These are phyloP conservation scores for Diaporthe citrichinensis DNA, from an alignment of 2,329 filamentous ascomycete genomes.

Conservation along the genomic window DNA sequence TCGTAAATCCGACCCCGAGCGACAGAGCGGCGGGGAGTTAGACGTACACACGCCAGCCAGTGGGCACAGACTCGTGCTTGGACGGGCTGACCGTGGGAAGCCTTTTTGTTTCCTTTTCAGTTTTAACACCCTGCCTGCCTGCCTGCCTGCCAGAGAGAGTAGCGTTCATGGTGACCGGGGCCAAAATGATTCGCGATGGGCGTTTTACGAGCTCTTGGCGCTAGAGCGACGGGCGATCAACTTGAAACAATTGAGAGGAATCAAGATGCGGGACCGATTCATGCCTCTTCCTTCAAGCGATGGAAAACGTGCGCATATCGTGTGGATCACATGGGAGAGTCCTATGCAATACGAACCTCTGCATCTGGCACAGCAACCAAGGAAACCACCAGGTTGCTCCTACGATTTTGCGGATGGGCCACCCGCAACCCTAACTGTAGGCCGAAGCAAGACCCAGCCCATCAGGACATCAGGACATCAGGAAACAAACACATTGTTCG, in stretches of 20 bases:
- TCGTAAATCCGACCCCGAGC: constrained; percentile 13
- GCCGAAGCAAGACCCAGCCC: not conserved
- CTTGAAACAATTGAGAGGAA: constrained; percentile 30
- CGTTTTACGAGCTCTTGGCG: constrained; percentile 32
- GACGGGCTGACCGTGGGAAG: not conserved
- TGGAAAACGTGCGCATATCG: constrained; percentile 17
- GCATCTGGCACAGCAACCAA: not conserved
- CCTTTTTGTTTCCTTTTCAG: not conserved
- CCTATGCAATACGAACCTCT: not conserved
- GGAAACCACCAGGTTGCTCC: not conserved
- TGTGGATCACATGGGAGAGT: constrained; percentile 5
- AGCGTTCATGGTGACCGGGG: not conserved
- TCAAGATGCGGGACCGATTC: constrained; percentile 19
- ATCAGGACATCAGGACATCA: not conserved
- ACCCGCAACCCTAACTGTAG: not conserved
- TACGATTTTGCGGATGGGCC: not conserved
- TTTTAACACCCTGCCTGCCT: not conserved
- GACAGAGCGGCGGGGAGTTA: not conserved
- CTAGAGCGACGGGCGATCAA: not conserved
- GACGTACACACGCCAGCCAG: not conserved
- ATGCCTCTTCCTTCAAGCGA: constrained; percentile 14
- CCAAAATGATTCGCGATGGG: constrained; percentile 25
- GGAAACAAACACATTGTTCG: not conserved
- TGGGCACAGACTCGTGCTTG: constrained; percentile 19
- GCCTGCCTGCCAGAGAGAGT: not conserved